Base-by-base conservation (phyloP, 441 rosid species). In the Raphanus hybrid region DNA sequence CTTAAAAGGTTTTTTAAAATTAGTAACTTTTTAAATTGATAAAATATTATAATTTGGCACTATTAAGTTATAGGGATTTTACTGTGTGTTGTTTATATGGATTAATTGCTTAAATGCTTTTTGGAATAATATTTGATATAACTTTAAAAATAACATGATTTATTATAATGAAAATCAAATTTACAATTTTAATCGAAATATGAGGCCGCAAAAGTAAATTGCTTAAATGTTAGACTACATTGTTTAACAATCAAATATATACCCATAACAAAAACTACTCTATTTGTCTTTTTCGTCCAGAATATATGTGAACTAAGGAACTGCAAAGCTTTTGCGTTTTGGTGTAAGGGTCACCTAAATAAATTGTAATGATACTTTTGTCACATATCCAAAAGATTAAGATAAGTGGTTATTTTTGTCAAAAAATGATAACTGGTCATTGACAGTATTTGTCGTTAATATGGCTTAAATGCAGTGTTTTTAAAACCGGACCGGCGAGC, bases 391-490 rank as follows among this genome's bases (percentile, higher is more conserved):
- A 26, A 59, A 23, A 11, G 27, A 59, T 7, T 12, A 60, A 60
- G 39, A 23, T 58, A 23, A 9, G 14, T 58, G 34, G 34, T 57
- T 26, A 57, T 57, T 57, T 55, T 16, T 7, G 60, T 43, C 50
- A 43, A 55, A 20, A 1, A 16, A 55, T 3, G 23, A 59, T 48
- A 29, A 67, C 52, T 68, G 50, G 37, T 35, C 14, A 50, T 69
- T 61, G 41, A 60, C 61, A 14, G 54, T 34, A 75, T 60, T 61
- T 63, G 66, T 76, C 67, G 67, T 39, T 61, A 64, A 39, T 52
- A 39, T 70, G 14, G 67, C 67, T 57, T 32, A 64, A 64, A 70
- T n/a, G 52, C 18, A 18, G 18, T 18, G 18, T 18, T 18, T 18
- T 18, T 18, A 18, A 18, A 18, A 18, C 18, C 18, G 18, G 18